These are phyloP conservation scores for Fusarium phyllophilum DNA, from an alignment of 2,329 filamentous ascomycete species.

Conservation along the genomic window DNA sequence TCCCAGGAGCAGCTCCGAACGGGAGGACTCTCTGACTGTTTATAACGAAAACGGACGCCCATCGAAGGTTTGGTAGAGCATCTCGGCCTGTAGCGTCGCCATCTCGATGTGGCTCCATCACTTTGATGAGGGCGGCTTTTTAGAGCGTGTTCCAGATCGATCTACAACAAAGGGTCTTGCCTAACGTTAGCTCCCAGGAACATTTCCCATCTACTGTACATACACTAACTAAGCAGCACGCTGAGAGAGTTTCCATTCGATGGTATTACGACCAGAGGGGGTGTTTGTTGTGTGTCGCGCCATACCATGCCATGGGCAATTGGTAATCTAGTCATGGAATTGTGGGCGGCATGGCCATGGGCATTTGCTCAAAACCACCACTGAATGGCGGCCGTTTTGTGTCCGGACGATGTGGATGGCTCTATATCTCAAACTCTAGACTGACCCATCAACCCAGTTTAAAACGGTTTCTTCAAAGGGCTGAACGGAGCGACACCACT, in stretches of 20 bases:
- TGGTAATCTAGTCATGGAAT: not conserved
- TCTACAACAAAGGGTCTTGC: conserved; percentile 16
- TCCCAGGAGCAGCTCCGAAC: not conserved
- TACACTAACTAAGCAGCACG: not conserved
- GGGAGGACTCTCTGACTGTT: not conserved
- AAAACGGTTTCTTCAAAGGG: conserved; percentile 31
- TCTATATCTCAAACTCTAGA: not conserved
- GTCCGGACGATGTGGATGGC: conserved; percentile 4
- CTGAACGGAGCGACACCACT: conserved; percentile 20
- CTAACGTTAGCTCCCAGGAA: not conserved
- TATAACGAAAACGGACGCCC: conserved; percentile 14
- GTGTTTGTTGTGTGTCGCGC: not conserved
- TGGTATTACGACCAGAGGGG: not conserved
- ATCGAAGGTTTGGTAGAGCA: conserved; percentile 39
- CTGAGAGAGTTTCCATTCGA: not conserved
- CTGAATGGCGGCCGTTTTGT: conserved; percentile 23
- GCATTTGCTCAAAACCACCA: not conserved
- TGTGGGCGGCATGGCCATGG: conserved; percentile 6
- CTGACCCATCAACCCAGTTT: conserved; percentile 24
- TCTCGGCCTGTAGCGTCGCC: conserved; percentile 34
- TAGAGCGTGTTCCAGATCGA: conserved; percentile 28
- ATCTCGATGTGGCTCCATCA: conserved; percentile 39
- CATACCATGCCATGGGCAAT: not conserved
- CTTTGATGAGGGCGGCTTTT: conserved; percentile 16
- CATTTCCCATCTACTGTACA: not conserved